Evolutionary conservation across 441 rosid genomes (phyloP).

Genomic region (Adansonia rubrostipa): DNA sequence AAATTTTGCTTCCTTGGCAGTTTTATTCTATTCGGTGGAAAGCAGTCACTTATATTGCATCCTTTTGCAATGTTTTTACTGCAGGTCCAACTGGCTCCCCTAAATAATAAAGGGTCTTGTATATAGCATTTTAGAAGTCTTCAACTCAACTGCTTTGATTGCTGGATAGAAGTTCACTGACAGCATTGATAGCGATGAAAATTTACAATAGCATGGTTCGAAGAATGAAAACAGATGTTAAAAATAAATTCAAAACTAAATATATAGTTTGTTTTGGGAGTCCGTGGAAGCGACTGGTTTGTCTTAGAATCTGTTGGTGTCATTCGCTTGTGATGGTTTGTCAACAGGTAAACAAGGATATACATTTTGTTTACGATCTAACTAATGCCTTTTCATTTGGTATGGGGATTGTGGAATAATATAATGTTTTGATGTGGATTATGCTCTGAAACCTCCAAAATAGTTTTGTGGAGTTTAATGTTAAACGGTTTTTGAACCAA

Average conservation of each 20-base stretch:
- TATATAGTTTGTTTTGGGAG: background rate
- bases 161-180: constrained; percentile 2
- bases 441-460: background rate
- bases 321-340: background rate
- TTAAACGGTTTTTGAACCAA: background rate
- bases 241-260: constrained; percentile 24
- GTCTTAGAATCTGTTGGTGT: background rate
- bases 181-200: constrained; percentile 22
- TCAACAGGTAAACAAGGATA: background rate
- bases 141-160: constrained; percentile 10
- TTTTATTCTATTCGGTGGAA: background rate
- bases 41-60: background rate
- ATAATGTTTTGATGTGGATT: background rate
- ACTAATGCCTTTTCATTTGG: constrained; percentile 6
- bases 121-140: constrained; percentile 2
- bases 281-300: background rate
- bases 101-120: background rate
- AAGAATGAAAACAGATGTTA: background rate
- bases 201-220: constrained; percentile 28
- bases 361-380: background rate
- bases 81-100: constrained; percentile 1
- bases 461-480: background rate
- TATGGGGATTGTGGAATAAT: background rate
- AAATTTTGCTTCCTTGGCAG: background rate
- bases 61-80: background rate